Evolutionary conservation across 345 rosid species (phyloP).

Genomic region (Populus deltoides): DNA sequence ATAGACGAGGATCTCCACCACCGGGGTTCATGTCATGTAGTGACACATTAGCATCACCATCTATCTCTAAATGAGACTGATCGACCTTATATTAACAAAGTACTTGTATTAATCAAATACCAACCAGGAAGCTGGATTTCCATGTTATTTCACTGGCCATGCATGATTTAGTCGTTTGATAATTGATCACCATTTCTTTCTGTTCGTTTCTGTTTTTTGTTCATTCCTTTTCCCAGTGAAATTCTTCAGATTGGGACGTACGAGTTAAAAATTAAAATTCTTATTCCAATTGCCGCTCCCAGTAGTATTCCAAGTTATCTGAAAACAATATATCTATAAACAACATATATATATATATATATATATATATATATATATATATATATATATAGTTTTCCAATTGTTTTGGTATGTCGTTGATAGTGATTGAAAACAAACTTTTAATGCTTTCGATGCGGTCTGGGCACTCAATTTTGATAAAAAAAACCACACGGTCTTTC

Average conservation of each 20-base stretch:
- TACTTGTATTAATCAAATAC: slow-evolving; percentile 18
- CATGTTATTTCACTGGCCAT: slow-evolving; percentile 2
- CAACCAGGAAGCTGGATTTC: slow-evolving; percentile 25
- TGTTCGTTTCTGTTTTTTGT: not conserved
- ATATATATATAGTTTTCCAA: too few relatives aligned
- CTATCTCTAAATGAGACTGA: slow-evolving; percentile 48
- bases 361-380: too few relatives aligned
- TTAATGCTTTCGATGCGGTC: too few relatives aligned
- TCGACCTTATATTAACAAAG: slow-evolving; percentile 4
- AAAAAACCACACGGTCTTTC: too few relatives aligned
- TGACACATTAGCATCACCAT: slow-evolving; percentile 50
- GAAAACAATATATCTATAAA: too few relatives aligned
- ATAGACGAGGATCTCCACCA: slow-evolving; percentile 61
- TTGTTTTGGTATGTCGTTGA: too few relatives aligned
- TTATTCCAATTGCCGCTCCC: too few relatives aligned
- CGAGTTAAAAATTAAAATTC: not conserved
- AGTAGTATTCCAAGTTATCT: too few relatives aligned
- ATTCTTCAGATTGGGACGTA: not conserved
- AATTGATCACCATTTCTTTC: not conserved
- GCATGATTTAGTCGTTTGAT: slow-evolving; percentile 5
- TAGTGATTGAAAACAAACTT: too few relatives aligned
- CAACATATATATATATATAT: too few relatives aligned
- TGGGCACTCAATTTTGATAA: too few relatives aligned
- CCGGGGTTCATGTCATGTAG: slow-evolving; percentile 37
- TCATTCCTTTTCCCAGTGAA: not conserved